Evolutionary conservation across 148 eudicot genomes (phyloP).

Genomic region (Fagopyrum homotropicum): DNA sequence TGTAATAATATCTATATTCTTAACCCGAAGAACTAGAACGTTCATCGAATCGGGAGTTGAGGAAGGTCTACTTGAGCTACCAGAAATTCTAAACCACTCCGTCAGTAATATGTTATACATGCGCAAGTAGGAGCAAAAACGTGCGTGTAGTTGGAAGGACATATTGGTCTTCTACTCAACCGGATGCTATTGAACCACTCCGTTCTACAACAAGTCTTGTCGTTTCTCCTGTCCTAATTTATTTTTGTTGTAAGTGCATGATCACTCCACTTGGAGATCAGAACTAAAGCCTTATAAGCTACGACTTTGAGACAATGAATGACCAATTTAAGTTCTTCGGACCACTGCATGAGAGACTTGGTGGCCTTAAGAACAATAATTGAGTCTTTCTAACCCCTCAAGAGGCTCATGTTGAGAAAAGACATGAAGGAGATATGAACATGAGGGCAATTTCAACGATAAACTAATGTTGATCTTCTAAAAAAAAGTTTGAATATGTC

Average conservation of each 20-base stretch:
- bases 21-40: no score
- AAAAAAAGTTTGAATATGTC: no score
- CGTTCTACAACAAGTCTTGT: slow-evolving; percentile 33
- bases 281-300: slow-evolving; percentile 68
- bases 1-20: no score
- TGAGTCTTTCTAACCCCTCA: slow-evolving; percentile 89
- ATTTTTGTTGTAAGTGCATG: slow-evolving; percentile 77
- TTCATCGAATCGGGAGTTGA: no score
- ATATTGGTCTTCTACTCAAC: slow-evolving; percentile 93
- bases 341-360: slow-evolving; percentile 47
- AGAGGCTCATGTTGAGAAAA: slow-evolving; percentile 65
- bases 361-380: slow-evolving; percentile 72
- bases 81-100: no score
- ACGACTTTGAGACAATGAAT: slow-evolving; percentile 62
- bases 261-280: slow-evolving; percentile 74
- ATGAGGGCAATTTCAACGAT: no score
- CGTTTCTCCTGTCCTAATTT: slow-evolving; percentile 58
- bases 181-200: slow-evolving; percentile 43
- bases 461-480: no score
- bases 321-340: slow-evolving; percentile 65
- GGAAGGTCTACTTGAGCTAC: no score
- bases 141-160: slow-evolving; percentile 26
- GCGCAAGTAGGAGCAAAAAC: no score
- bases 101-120: no score
- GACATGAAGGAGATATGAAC: slow-evolving; percentile 19